Percentiles rank a stretch among this genome's conserved stretches.
phyloP scores from a whole-genome alignment of 1,284 basidiomycete genomes.

The Phenoliferia sp. region DNA sequence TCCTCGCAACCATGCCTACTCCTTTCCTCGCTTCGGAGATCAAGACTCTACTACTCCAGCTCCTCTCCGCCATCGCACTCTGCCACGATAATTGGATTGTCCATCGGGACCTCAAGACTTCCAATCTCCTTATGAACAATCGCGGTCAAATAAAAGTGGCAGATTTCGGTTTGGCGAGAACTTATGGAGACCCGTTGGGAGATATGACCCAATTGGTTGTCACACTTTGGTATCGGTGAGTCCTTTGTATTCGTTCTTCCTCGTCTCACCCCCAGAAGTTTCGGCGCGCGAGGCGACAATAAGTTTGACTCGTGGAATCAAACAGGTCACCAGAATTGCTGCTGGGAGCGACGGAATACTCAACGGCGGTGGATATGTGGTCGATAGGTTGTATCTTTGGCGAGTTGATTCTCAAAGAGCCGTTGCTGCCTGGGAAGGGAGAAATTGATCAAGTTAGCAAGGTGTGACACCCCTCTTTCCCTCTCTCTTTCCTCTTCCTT shows the following conservation, averaged over 20 bases:
- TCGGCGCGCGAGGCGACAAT: neutral
- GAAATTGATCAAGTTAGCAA: constrained; percentile 88
- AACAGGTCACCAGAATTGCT: constrained; percentile 91
- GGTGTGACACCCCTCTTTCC: constrained; percentile 46
- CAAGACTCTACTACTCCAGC: constrained; percentile 90
- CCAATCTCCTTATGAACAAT: constrained; percentile 98
- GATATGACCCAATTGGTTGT: constrained; percentile 97
- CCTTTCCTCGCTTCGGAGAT: constrained; percentile 96
- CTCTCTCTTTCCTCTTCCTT: neutral
- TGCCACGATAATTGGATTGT: constrained; percentile 97
- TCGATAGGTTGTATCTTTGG: constrained; percentile 99
- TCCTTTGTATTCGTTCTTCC: constrained; percentile 17
- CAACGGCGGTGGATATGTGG: constrained; percentile 98
- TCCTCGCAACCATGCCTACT: constrained; percentile 85
- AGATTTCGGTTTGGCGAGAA: constrained; percentile 92
- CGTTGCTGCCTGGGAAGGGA: constrained; percentile 90
- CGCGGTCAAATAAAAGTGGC: constrained; percentile 96
- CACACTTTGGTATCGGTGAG: constrained; percentile 96
- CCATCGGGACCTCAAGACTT: constrained; percentile 95
- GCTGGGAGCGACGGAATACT: constrained; percentile 85
- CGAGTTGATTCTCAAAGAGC: constrained; percentile 87
- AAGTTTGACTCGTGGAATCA: neutral
- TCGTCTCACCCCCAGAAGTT: neutral
- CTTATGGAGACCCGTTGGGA: constrained; percentile 91
- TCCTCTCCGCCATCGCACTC: constrained; percentile 85